These are phyloP conservation scores for Arctostaphylos glauca DNA, from an alignment of 148 eudicot species.

Conservation along the genomic window DNA sequence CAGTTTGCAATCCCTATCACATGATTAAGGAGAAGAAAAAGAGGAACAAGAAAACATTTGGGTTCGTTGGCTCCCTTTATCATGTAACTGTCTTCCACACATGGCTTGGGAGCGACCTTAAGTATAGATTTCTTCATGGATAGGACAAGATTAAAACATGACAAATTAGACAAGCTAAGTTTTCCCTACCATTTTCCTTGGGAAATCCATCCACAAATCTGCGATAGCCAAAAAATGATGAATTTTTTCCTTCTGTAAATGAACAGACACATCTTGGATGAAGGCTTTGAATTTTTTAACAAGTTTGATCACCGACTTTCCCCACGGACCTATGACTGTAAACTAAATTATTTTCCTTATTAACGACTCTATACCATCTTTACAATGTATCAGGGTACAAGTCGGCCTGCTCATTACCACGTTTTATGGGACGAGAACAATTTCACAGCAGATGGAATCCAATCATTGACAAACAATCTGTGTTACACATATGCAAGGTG, in stretches of 20 bases:
- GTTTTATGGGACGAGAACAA: conserved; percentile 89
- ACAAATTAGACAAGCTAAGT: too few relatives aligned
- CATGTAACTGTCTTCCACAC: background rate
- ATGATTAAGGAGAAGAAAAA: background rate
- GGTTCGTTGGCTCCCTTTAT: background rate
- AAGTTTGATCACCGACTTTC: background rate
- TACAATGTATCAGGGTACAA: conserved; percentile 57
- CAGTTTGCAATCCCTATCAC: background rate
- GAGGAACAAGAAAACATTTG: background rate
- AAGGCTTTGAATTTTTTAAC: too few relatives aligned
- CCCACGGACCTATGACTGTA: background rate
- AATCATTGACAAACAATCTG: conserved; percentile 68
- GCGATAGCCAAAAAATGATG: too few relatives aligned
- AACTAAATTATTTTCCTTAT: background rate
- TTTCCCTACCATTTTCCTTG: too few relatives aligned
- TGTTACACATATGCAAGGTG: conserved; percentile 91
- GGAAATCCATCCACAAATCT: too few relatives aligned
- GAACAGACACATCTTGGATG: background rate
- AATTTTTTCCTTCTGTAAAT: background rate
- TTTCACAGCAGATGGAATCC: conserved; percentile 76
- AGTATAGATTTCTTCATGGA: too few relatives aligned
- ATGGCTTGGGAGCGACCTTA: background rate
- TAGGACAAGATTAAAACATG: too few relatives aligned
- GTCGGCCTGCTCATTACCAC: conserved; percentile 89
- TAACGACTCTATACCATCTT: background rate